Conservation (phyloP, 2,329 filamentous ascomycete genomes). For the Alternaria metachromatica region DNA sequence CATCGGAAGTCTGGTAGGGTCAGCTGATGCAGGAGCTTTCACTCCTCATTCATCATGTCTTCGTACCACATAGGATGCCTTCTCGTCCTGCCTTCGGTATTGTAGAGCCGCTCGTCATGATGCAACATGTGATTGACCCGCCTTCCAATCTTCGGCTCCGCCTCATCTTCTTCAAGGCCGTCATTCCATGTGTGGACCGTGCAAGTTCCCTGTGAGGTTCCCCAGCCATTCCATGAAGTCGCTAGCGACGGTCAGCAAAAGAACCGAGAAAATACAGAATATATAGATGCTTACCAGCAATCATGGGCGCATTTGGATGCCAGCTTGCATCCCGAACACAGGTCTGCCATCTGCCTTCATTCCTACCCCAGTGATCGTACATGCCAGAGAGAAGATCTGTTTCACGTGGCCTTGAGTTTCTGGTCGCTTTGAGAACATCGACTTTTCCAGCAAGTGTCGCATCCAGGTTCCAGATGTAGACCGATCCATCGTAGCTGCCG, state of each 20-base stretch:
- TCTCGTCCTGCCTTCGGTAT: slow-evolving; percentile 23
- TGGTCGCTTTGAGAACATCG: slow-evolving; percentile 76
- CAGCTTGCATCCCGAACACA: slow-evolving; percentile 88
- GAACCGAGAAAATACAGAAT: not conserved
- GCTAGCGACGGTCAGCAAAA: slow-evolving; percentile 58
- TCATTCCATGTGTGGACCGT: slow-evolving; percentile 82
- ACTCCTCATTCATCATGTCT: slow-evolving; percentile 39
- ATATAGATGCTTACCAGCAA: slow-evolving; percentile 64
- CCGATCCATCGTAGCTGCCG: slow-evolving; percentile 86
- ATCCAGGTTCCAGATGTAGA: slow-evolving; percentile 93
- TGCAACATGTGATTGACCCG: slow-evolving; percentile 46
- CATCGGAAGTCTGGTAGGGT: slow-evolving; percentile 4
- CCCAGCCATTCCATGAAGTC: slow-evolving; percentile 82
- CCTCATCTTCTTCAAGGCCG: slow-evolving; percentile 67
- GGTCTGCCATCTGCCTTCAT: slow-evolving; percentile 70
- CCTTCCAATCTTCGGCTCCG: slow-evolving; percentile 42
- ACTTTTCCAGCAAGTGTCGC: slow-evolving; percentile 80
- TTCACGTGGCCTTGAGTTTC: slow-evolving; percentile 64
- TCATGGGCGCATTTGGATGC: slow-evolving; percentile 83
- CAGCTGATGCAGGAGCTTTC: slow-evolving; percentile 6
- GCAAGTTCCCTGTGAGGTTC: slow-evolving; percentile 75
- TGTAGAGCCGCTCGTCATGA: slow-evolving; percentile 47
- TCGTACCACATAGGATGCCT: slow-evolving; percentile 35
- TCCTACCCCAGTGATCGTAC: slow-evolving; percentile 64
- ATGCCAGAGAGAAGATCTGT: slow-evolving; percentile 61